Evolutionary conservation across 108 stramenopile species (phyloP).

Genomic region (Asterionellopsis glacialis): DNA sequence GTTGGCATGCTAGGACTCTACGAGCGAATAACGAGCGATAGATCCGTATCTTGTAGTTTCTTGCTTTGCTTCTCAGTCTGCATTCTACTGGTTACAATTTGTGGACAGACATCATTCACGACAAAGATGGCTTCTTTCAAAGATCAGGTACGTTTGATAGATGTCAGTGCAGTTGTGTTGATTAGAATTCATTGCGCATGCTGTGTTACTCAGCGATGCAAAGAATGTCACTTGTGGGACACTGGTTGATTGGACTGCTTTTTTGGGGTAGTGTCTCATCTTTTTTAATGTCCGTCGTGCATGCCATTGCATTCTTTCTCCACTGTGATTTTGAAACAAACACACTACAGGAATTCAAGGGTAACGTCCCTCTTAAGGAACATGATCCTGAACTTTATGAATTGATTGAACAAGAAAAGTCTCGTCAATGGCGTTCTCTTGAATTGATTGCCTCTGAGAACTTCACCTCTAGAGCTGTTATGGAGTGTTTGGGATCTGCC

Average conservation of each 20-base stretch:
- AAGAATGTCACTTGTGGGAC: background rate
- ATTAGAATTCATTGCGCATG: no score
- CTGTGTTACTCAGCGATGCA: no score
- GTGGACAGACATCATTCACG: no score
- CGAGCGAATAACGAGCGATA: no score
- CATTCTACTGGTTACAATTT: no score
- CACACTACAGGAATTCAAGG: conserved; percentile 78
- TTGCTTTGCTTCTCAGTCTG: no score
- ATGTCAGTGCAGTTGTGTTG: no score
- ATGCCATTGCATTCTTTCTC: background rate
- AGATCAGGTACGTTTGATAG: conserved; percentile 47
- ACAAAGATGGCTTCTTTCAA: conserved; percentile 64
- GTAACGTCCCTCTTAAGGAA: conserved; percentile 86
- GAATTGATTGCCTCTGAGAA: conserved; percentile 99
- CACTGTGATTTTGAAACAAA: no score
- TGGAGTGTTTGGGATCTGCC: conserved; percentile 97
- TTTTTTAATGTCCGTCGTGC: background rate
- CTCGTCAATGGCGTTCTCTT: conserved; percentile 92
- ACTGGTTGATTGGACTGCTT: background rate
- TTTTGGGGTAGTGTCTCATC: background rate
- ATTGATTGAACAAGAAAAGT: conserved; percentile 93
- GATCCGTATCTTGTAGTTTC: no score
- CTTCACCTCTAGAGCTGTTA: conserved; percentile 97
- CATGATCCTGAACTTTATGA: conserved; percentile 96
- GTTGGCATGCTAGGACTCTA: no score